phyloP scores from a whole-genome alignment of 2,329 filamentous ascomycete genomes.

The Davidsoniella eucalypti region DNA sequence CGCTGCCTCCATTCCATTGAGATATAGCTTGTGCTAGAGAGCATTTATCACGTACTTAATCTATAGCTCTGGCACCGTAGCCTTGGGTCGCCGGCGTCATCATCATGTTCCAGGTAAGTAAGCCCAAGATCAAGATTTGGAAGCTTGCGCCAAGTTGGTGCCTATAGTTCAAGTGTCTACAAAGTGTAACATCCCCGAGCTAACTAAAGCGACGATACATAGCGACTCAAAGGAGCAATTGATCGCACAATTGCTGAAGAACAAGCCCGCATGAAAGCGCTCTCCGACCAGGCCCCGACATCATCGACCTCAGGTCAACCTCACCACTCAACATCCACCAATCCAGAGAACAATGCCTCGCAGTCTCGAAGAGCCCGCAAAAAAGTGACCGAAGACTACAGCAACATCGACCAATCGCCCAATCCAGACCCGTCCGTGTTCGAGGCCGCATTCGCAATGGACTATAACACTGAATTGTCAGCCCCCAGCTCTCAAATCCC shows the following conservation, averaged over 20 bases:
- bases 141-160: too few relatives aligned
- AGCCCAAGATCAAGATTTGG: too few relatives aligned
- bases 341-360: slow-evolving; percentile 12
- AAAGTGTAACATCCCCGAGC: too few relatives aligned
- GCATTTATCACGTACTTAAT: too few relatives aligned
- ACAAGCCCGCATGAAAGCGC: slow-evolving; percentile 57
- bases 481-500: slow-evolving; percentile 12
- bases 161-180: too few relatives aligned
- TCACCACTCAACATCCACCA: slow-evolving; percentile 20
- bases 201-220: slow-evolving; percentile 6
- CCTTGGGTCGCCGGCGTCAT: too few relatives aligned
- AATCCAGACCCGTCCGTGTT: slow-evolving; percentile 77
- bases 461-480: slow-evolving; percentile 42
- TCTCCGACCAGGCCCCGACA: slow-evolving; percentile 27
- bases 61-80: too few relatives aligned
- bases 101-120: too few relatives aligned
- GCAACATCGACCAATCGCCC: slow-evolving; percentile 23
- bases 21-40: too few relatives aligned
- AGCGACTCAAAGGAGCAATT: slow-evolving; percentile 73
- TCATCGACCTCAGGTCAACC: slow-evolving; percentile 25
- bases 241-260: slow-evolving; percentile 83
- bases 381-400: slow-evolving; percentile 15
- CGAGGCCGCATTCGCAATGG: slow-evolving; percentile 71
- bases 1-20: too few relatives aligned
- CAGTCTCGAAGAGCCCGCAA: slow-evolving; percentile 20